Percentiles rank a stretch among this genome's conserved stretches.
Evolutionary conservation across 73 alveolate genomes (phyloP).

Genomic region (Symbiodinium natans): DNA sequence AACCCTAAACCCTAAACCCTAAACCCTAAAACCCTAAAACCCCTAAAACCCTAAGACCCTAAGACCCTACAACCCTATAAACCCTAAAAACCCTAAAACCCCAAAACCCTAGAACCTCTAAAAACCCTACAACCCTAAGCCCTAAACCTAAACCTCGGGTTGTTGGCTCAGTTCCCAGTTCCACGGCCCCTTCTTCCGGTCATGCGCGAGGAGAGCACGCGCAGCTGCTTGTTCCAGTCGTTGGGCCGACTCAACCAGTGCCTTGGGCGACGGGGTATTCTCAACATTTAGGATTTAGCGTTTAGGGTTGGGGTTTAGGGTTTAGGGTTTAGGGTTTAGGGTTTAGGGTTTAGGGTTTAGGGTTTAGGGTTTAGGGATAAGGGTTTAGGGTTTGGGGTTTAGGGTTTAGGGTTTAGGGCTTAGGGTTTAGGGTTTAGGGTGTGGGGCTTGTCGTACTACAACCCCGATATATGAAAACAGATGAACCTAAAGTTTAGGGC

Average conservation of each 20-base stretch:
- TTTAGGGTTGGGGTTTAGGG: no score
- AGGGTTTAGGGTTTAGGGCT: background rate
- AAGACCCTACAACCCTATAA: no score
- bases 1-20: no score
- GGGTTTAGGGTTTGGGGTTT: background rate
- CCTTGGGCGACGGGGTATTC: no score
- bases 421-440: background rate
- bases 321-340: no score
- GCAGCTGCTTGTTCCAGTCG: background rate
- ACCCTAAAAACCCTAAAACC: no score
- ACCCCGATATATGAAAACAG: background rate
- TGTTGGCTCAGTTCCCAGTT: background rate
- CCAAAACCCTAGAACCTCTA: no score
- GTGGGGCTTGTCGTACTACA: no score
- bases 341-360: background rate
- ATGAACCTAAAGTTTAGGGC: background rate
- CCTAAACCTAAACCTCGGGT: background rate
- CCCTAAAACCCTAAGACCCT: no score
- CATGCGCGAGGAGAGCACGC: constrained; percentile 6
- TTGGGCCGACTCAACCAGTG: constrained; percentile 24
- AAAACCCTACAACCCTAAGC: no score
- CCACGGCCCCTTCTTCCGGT: background rate
- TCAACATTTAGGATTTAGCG: no score
- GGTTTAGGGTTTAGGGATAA: background rate
- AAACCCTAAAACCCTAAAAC: no score